Base-by-base conservation (phyloP, 345 rosid genomes). In the Hibiscus syriacus region DNA sequence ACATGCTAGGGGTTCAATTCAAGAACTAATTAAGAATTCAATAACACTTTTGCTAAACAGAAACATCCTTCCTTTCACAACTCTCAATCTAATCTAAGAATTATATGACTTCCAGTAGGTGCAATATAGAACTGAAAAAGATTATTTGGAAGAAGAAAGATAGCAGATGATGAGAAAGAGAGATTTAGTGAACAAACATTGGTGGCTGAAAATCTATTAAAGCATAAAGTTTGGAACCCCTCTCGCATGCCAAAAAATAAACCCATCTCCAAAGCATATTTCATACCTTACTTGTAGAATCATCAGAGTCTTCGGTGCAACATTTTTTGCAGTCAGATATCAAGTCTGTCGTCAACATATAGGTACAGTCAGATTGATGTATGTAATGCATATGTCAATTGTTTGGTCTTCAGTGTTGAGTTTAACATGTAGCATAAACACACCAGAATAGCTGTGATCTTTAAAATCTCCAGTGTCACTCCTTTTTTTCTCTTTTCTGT, bases 241-340 rank as follows among this genome's bases (percentile, higher is more conserved):
- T 3, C 54, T 49, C 54, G 3, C 12, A 0, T 49, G 11, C 23
- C 11, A 22, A 23, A 22, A 16, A 23, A 19, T n/a, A n/a, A 22
- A 23, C 16, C 57, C 16, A 16, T 25, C 49, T 41, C 46, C n/a
- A 41, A n/a, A 59, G 9, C 4, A 39, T 57, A 55, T 61, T 52
- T 22, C 67, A 64, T 77, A 89, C 99, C 98, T 94, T 91, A 77
- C 88, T 89, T 62, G 73, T 81, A 56, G 96, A 86, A 72, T 94
- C 96, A 72, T 94, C 95, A 13, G 92, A 82, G 67, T 91, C 99
- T 82, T 94, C 98, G 2, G 95, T 85, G 79, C 99, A 94, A 75
- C 99, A 91, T 66, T 87, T 91, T 80, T 87, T 72, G 83, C 99
- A 94, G 73, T 91, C 98, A 68, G 95, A 89, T 56, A 94, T 84